Base-by-base conservation (phyloP, 1,284 basidiomycete species). In the Cryptococcus amylolentus region DNA sequence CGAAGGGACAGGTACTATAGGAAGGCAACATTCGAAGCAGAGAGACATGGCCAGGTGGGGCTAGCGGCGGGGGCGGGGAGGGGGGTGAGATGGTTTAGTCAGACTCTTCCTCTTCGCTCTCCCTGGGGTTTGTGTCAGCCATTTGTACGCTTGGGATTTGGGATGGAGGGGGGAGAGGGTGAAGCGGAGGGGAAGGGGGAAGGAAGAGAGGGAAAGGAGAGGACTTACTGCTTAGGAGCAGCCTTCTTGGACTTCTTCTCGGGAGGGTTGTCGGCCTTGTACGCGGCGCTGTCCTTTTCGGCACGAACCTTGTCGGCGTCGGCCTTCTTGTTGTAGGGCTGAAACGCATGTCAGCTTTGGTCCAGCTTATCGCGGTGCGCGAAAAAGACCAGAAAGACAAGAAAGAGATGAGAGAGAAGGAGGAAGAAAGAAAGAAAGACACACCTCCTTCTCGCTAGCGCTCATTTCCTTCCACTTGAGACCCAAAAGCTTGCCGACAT, bases 301-400 rank as follows among this genome's bases (percentile, higher is more conserved):
- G 80, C 81, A 61, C 91, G 84, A 61, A 81, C 77, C 82, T 95
- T 96, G 80, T 96, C 93, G 58, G 83, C 83, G 50, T 86, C 83
- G 60, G 93, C 92, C 79, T 89, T 86, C 63, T 91, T 88, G 64
- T 87, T 70, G 81, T 94, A 96, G n/a, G 92, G 92, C 90, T 91
- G 64, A n/a, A 58, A 5, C 23, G 13, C 26, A n/a, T n/a, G 28
- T n/a, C 23, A 60, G n/a, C 10, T 38, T 4, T 6, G n/a, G 18
- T 39, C 13, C 31, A 10, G 4, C n/a, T 47, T 23, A 3, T 23
- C 2, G 23, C 23, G 9, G 28, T 28, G 46, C 14, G 26, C 14
- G 16, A 20, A 13, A 44, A 27, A 9, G 38, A 23, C 23, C 2
- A 38, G 7, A 38, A 38, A 12, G 26, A 23, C 1, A 12, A 46